phyloP scores from a whole-genome alignment of 192 early-diverging fungal species.

The Gaertneriomyces semiglobifer region DNA sequence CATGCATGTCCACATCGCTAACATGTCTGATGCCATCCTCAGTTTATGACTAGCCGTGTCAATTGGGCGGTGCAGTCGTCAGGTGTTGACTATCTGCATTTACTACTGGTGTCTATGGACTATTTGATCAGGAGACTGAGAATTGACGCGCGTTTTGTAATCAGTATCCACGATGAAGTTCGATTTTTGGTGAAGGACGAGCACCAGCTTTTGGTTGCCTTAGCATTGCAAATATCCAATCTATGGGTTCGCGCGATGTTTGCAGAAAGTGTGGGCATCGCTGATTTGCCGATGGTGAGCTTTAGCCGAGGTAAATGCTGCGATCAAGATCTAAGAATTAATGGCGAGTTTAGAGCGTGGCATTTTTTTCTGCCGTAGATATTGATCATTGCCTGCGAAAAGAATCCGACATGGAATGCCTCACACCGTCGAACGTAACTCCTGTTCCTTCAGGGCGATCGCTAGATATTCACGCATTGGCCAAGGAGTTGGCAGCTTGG shows the following conservation, averaged over 20 bases:
- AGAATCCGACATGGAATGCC: slow-evolving; percentile 79
- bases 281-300: slow-evolving; percentile 76
- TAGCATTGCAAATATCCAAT: slow-evolving; percentile 89
- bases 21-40: slow-evolving; percentile 39
- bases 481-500: slow-evolving; percentile 12
- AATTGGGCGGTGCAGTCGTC: slow-evolving; percentile 99
- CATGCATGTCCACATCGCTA: slow-evolving; percentile 16
- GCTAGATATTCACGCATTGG: slow-evolving; percentile 25
- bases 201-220: slow-evolving; percentile 65
- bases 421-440: slow-evolving; percentile 73
- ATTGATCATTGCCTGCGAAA: slow-evolving; percentile 89
- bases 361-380: slow-evolving; percentile 94
- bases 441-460: slow-evolving; percentile 22
- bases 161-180: slow-evolving; percentile 94
- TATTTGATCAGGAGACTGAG: slow-evolving; percentile 74
- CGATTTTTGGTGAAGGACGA: slow-evolving; percentile 80
- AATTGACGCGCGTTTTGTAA: slow-evolving; percentile 79
- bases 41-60: slow-evolving; percentile 81
- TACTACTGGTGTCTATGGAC: slow-evolving; percentile 82
- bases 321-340: background rate
- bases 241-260: slow-evolving; percentile 91
- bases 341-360: slow-evolving; percentile 57
- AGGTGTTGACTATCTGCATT: slow-evolving; percentile 94
- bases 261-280: slow-evolving; percentile 76
- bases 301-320: background rate